Evolutionary conservation across 2,329 filamentous ascomycete genomes (phyloP).

Genomic region (Tolypocladium nubicola): DNA sequence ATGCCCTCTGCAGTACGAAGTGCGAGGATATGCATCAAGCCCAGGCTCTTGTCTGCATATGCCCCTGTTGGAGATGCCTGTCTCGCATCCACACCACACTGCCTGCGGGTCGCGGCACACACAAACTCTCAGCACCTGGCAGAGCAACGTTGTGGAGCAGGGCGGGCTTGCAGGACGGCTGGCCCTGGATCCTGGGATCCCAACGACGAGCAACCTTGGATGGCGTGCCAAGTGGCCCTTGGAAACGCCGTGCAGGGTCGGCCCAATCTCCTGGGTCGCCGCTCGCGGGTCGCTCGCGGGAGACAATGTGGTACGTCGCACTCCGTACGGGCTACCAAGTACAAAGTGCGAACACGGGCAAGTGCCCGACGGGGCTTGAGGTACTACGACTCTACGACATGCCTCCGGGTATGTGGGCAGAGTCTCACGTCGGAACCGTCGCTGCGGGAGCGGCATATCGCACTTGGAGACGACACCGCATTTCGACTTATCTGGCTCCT

Average conservation of each 20-base stretch:
- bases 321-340: no score
- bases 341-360: not conserved
- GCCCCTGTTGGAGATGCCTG: not conserved
- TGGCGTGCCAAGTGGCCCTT: conserved; percentile 2
- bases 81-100: not conserved
- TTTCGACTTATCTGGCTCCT: not conserved
- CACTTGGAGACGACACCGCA: not conserved
- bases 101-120: not conserved
- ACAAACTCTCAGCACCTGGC: not conserved
- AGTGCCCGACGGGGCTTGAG: not conserved
- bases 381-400: not conserved
- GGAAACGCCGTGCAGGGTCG: conserved; percentile 5
- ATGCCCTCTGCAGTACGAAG: not conserved
- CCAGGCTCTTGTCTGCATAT: not conserved
- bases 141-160: not conserved
- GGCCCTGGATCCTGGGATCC: not conserved
- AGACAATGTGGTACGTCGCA: not conserved
- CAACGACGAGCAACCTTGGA: not conserved
- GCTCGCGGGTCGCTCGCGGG: not conserved
- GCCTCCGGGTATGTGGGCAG: not conserved
- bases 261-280: conserved; percentile 7
- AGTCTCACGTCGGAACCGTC: not conserved
- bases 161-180: not conserved
- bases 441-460: not conserved
- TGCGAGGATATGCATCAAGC: not conserved